A percentile compares a stretch with the other conserved stretches of the same genome.
These are phyloP conservation scores for Mycocentrospora acerina DNA, from an alignment of 2,329 filamentous ascomycete genomes.

Conservation along the genomic window DNA sequence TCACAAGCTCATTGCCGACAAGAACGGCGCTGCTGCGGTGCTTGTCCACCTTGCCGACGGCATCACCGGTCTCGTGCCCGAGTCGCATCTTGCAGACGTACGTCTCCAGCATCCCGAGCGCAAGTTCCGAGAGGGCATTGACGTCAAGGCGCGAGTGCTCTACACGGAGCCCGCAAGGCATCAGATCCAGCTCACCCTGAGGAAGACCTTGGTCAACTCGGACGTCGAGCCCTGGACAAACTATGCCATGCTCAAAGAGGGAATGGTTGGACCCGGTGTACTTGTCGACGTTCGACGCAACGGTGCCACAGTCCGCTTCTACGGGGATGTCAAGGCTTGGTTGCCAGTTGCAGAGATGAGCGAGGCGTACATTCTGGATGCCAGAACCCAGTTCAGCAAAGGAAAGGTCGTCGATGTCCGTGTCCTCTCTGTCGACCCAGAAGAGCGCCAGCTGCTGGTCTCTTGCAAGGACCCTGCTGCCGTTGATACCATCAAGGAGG, in stretches of 20 bases:
- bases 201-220: conserved; percentile 92
- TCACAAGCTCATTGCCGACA: conserved; percentile 78
- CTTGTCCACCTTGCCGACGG: conserved; percentile 83
- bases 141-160: conserved; percentile 82
- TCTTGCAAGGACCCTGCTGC: conserved; percentile 88
- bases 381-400: conserved; percentile 81
- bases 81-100: conserved; percentile 85
- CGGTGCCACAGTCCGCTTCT: conserved; percentile 92
- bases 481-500: conserved; percentile 74
- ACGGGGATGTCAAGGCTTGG: conserved; percentile 79
- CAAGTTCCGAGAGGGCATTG: conserved; percentile 86
- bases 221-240: conserved; percentile 77
- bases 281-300: conserved; percentile 76
- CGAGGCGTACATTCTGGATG: conserved; percentile 89
- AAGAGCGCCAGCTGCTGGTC: conserved; percentile 72
- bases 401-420: conserved; percentile 93
- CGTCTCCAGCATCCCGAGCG: conserved; percentile 89
- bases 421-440: conserved; percentile 76
- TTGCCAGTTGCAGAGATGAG: conserved; percentile 97
- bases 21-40: conserved; percentile 76
- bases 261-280: conserved; percentile 80
- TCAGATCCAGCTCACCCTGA: conserved; percentile 83
- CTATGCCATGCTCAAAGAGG: conserved; percentile 72
- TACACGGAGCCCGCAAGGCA: conserved; percentile 75
- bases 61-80: conserved; percentile 84